A percentile compares a stretch with the other conserved stretches of the same genome.
phyloP scores from a whole-genome alignment of 352 stramenopile species.

The Poterioochromonas sp. region DNA sequence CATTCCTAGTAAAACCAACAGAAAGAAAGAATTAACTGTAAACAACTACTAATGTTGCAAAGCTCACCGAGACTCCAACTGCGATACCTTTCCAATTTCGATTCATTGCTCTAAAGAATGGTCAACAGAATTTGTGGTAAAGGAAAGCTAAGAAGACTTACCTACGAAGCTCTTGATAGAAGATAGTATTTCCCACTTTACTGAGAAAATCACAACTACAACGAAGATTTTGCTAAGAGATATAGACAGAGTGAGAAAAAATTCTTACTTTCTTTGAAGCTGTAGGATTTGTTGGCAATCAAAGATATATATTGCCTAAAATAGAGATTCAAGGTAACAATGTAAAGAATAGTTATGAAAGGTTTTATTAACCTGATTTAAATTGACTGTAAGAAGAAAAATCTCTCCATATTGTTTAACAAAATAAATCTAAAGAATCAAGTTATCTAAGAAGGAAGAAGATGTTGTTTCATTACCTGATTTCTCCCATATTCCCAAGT shows the following conservation, averaged over 20 bases:
- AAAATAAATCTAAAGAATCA: background rate
- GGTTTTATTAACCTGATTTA: background rate
- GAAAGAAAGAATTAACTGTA: background rate
- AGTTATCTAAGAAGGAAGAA: background rate
- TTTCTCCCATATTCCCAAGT: background rate
- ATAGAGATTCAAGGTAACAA: background rate
- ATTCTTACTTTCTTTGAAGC: background rate
- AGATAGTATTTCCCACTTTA: background rate
- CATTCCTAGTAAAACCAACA: background rate
- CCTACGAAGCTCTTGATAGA: slow-evolving; percentile 1
- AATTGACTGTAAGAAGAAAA: background rate
- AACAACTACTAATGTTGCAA: background rate
- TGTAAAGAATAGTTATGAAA: background rate
- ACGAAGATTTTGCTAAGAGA: background rate
- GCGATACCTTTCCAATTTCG: background rate
- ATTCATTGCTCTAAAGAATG: background rate
- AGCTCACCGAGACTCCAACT: background rate
- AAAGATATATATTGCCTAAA: background rate
- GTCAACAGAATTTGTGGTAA: background rate
- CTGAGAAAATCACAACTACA: slow-evolving; percentile 12
- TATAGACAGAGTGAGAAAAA: background rate
- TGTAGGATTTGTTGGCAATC: background rate
- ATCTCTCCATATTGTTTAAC: background rate
- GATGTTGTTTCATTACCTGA: background rate
- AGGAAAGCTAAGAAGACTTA: background rate